Conservation (phyloP, 1,139 yeast genomes). For the Ogataea hybrid region DNA sequence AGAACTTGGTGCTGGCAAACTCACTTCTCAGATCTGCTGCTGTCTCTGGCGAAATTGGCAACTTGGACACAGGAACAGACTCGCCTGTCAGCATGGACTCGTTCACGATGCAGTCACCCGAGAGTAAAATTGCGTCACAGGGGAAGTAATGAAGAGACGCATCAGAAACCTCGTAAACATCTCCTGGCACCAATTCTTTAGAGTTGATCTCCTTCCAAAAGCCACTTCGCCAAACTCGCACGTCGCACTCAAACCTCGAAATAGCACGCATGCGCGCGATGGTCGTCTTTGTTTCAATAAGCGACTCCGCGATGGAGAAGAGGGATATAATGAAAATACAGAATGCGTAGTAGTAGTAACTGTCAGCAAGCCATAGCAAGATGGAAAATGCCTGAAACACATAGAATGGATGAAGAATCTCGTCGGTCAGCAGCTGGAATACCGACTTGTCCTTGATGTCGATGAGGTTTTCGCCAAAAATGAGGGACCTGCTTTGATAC, state of each 20-base stretch:
- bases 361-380: conserved; percentile 86
- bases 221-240: conserved; percentile 88
- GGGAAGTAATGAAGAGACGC: conserved; percentile 75
- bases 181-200: conserved; percentile 92
- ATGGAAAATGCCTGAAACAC: conserved; percentile 92
- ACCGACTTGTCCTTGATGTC: conserved; percentile 75
- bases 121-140: conserved; percentile 80
- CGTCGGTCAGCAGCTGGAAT: conserved; percentile 68
- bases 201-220: conserved; percentile 88
- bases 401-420: conserved; percentile 91
- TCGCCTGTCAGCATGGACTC: conserved; percentile 98
- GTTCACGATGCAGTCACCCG: conserved; percentile 92
- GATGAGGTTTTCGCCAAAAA: conserved; percentile 76
- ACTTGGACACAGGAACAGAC: conserved; percentile 91
- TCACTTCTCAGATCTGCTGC: conserved; percentile 54
- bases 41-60: conserved; percentile 62
- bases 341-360: conserved; percentile 87
- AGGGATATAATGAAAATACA: conserved; percentile 88
- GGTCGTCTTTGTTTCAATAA: conserved; percentile 79
- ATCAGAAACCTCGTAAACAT: conserved; percentile 75
- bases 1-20: conserved; percentile 52
- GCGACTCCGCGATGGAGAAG: conserved; percentile 72
- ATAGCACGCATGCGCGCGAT: conserved; percentile 70
- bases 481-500: conserved; percentile 64
- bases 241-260: conserved; percentile 71